Percentiles rank a stretch among this genome's conserved stretches.
Evolutionary conservation across 345 rosid species (phyloP).

Genomic region (Angophora floribunda): DNA sequence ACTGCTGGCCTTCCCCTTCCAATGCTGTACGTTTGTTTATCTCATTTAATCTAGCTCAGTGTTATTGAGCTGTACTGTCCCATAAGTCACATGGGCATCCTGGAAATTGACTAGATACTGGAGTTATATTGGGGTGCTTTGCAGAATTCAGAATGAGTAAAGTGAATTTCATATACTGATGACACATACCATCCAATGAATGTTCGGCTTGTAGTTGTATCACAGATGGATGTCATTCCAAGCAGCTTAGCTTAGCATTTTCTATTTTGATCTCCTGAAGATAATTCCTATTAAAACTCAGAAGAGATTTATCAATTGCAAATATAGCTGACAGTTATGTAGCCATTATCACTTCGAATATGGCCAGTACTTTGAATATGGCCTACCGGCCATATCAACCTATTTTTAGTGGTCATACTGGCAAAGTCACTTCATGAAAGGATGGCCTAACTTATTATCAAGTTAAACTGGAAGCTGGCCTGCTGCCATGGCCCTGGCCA

Average conservation of each 20-base stretch:
- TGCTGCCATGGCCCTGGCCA: not conserved
- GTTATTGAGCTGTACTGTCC: not conserved
- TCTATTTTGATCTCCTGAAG: not conserved
- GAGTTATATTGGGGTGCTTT: not conserved
- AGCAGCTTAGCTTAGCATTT: not conserved
- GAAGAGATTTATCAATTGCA: not conserved
- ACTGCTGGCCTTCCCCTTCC: slow-evolving; percentile 95
- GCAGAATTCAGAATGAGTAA: not conserved
- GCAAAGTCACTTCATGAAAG: not conserved
- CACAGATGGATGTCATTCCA: not conserved
- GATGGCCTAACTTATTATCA: not conserved
- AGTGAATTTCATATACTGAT: not conserved
- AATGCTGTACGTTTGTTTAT: slow-evolving; percentile 47
- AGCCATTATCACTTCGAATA: not conserved
- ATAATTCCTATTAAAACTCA: not conserved
- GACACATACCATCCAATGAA: not conserved
- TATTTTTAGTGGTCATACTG: not conserved
- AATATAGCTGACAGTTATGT: not conserved
- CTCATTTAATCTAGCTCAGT: not conserved
- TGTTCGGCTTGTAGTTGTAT: not conserved
- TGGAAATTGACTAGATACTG: not conserved
- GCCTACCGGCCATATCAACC: not conserved
- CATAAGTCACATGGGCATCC: not conserved
- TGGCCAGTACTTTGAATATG: not conserved
- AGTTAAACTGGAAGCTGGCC: not conserved